phyloP scores from a whole-genome alignment of 768 basidiomycete species.

The Dacryopinax spathularia region DNA sequence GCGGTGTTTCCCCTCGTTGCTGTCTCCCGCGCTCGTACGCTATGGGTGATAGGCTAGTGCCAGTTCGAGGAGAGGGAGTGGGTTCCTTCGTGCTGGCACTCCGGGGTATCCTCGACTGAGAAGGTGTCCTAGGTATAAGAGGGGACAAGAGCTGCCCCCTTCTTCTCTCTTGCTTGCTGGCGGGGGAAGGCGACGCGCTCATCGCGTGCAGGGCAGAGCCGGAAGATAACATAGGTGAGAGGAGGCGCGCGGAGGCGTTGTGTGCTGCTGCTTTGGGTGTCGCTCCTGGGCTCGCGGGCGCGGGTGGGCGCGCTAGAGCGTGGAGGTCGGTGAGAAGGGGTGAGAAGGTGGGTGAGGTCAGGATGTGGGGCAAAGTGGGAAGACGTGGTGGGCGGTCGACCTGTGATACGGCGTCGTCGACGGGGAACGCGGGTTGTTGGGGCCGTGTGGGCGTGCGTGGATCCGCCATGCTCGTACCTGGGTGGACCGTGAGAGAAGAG shows the following conservation, averaged over 20 bases:
- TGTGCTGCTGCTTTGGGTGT: not conserved
- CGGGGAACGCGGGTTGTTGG: not conserved
- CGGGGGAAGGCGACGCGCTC: not conserved
- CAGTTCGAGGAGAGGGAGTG: too few species aligned
- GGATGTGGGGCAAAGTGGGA: not conserved
- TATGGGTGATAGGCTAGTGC: not conserved
- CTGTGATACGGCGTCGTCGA: too few species aligned
- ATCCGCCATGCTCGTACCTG: not conserved
- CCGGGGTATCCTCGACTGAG: too few species aligned
- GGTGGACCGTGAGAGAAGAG: not conserved
- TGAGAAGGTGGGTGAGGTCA: not conserved
- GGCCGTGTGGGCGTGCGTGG: not conserved
- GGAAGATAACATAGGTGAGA: not conserved
- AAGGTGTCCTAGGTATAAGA: too few species aligned
- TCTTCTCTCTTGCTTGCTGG: not conserved
- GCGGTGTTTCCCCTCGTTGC: not conserved
- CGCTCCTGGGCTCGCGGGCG: not conserved
- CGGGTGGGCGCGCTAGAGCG: too few species aligned
- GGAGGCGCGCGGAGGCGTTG: not conserved
- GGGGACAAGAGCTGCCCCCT: too few species aligned
- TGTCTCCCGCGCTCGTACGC: not conserved
- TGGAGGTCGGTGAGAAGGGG: not conserved
- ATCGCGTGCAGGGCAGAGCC: not conserved
- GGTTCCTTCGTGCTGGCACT: too few species aligned
- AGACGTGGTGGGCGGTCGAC: not conserved